A percentile compares a stretch with the other conserved stretches of the same genome.
These are phyloP conservation scores for Myochromella boudieri DNA, from an alignment of 768 basidiomycete species.

Conservation along the genomic window DNA sequence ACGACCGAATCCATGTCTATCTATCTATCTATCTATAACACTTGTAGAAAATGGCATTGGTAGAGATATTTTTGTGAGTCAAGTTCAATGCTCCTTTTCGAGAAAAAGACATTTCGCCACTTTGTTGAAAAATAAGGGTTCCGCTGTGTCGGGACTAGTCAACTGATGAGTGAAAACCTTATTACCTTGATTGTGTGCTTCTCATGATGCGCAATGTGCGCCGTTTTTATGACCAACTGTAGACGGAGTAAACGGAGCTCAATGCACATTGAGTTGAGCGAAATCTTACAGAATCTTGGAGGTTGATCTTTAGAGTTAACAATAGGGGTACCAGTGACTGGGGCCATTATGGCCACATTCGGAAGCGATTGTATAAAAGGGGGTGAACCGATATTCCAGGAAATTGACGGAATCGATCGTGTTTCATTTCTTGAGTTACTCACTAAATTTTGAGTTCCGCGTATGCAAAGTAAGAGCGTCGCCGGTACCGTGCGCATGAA, in stretches of 20 bases:
- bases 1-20: no score
- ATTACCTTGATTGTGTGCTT: slow-evolving; percentile 7
- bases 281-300: slow-evolving; percentile 7
- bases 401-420: slow-evolving; percentile 39
- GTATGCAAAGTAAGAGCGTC: neutral
- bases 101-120: neutral
- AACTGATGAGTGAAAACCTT: slow-evolving; percentile 8
- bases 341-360: slow-evolving; percentile 39
- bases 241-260: neutral
- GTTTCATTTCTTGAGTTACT: slow-evolving; percentile 36
- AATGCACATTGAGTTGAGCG: neutral
- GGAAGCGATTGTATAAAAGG: slow-evolving; percentile 27
- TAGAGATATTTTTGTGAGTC: no score
- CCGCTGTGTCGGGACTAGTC: slow-evolving; percentile 6
- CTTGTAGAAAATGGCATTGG: no score
- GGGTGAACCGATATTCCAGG: slow-evolving; percentile 25
- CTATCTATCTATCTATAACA: no score
- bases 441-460: slow-evolving; percentile 16
- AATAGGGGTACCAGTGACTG: slow-evolving; percentile 34
- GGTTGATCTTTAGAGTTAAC: slow-evolving; percentile 31
- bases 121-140: slow-evolving; percentile 5
- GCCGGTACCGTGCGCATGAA: neutral
- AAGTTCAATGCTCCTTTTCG: no score
- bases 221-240: neutral
- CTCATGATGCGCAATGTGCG: slow-evolving; percentile 10